A percentile compares a stretch with the other conserved stretches of the same genome.
phyloP scores from a whole-genome alignment of 495 filamentous ascomycete genomes.

The Friedmanniomyces simplex region DNA sequence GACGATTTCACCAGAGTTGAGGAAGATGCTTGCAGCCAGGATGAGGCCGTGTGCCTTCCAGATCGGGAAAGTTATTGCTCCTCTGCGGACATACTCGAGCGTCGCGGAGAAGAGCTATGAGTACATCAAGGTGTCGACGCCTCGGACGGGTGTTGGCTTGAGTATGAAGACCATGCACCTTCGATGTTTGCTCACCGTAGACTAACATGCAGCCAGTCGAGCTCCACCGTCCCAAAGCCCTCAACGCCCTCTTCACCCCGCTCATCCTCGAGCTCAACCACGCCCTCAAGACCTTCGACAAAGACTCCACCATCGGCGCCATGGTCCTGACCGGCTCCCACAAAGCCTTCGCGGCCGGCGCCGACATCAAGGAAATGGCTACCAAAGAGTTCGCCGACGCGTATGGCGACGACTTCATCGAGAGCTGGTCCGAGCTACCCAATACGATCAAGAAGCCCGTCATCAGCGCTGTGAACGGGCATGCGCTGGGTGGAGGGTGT shows the following conservation, averaged over 20 bases:
- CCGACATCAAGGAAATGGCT: constrained; percentile 98
- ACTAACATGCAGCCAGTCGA: constrained; percentile 51
- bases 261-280: constrained; percentile 83
- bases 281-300: constrained; percentile 62
- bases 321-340: constrained; percentile 81
- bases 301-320: constrained; percentile 55
- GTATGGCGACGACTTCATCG: constrained; percentile 83
- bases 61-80: constrained; percentile 36
- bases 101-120: constrained; percentile 54
- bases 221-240: constrained; percentile 87
- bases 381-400: constrained; percentile 75
- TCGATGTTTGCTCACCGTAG: background rate
- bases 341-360: constrained; percentile 90
- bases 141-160: constrained; percentile 79
- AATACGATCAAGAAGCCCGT: constrained; percentile 79
- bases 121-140: constrained; percentile 66
- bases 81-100: constrained; percentile 46
- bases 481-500: constrained; percentile 89
- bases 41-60: constrained; percentile 51
- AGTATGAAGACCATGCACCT: constrained; percentile 43
- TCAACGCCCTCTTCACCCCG: constrained; percentile 83
- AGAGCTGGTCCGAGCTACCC: constrained; percentile 77
- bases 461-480: constrained; percentile 85
- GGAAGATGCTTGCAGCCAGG: constrained; percentile 14
- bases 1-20: too few relatives aligned